Evolutionary conservation across 768 basidiomycete species (phyloP).

Genomic region (Tulasnella sp.): DNA sequence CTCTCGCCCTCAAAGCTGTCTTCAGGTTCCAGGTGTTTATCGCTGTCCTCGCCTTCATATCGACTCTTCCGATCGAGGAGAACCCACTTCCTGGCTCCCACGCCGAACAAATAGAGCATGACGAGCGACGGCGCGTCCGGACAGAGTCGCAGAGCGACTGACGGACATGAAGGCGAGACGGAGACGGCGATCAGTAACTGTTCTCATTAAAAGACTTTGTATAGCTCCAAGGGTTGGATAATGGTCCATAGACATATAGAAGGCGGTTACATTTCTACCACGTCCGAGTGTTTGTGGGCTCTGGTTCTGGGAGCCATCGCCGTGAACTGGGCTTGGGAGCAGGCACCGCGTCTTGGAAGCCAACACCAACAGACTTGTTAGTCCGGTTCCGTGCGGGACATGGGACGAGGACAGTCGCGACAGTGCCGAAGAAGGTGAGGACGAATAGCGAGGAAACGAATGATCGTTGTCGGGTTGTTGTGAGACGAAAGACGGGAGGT

Average conservation of each 20-base stretch:
- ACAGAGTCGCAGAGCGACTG: background rate
- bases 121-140: constrained; percentile 21
- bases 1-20: constrained; percentile 63
- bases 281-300: background rate
- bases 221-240: background rate
- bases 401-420: constrained; percentile 68
- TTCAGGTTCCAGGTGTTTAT: constrained; percentile 68
- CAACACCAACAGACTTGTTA: background rate
- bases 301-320: constrained; percentile 1
- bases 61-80: constrained; percentile 51
- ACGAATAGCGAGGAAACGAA: constrained; percentile 70
- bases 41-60: constrained; percentile 53
- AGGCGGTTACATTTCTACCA: background rate
- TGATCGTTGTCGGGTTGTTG: constrained; percentile 34
- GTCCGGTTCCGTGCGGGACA: constrained; percentile 60
- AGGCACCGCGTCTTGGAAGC: background rate
- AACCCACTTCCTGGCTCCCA: constrained; percentile 35
- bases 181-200: too few relatives aligned
- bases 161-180: background rate
- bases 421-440: constrained; percentile 63
- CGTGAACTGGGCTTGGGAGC: background rate
- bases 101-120: constrained; percentile 48
- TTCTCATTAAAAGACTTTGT: too few relatives aligned
- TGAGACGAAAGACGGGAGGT: constrained; percentile 28
- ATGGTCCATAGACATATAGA: background rate